These are phyloP conservation scores for Ampelocalamus luodianensis DNA, from an alignment of 176 grass and related monocot genomes.

Conservation along the genomic window DNA sequence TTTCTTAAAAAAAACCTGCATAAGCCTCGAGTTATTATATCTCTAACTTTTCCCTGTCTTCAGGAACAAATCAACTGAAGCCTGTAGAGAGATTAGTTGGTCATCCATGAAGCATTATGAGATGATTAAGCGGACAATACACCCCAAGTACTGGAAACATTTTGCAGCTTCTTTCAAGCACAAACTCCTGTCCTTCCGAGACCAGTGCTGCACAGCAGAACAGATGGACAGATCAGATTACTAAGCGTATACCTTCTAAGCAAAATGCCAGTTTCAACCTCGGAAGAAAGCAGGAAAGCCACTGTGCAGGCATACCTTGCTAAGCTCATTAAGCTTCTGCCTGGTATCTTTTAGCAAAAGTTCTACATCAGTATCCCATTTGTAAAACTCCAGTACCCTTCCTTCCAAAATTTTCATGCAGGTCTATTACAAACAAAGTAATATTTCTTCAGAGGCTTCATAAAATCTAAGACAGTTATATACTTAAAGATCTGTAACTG, in stretches of 20 bases:
- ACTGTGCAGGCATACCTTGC: constrained; percentile 56
- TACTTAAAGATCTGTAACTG: not conserved
- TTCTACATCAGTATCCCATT: constrained; percentile 80
- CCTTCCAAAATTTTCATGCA: constrained; percentile 70
- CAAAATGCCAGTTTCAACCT: not conserved
- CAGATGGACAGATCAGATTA: constrained; percentile 27
- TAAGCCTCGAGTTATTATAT: constrained; percentile 25
- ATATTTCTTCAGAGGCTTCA: constrained; percentile 31
- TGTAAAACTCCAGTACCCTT: constrained; percentile 84
- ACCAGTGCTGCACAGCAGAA: constrained; percentile 71
- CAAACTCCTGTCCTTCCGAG: constrained; percentile 78
- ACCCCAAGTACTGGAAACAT: constrained; percentile 73
- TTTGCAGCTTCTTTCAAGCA: constrained; percentile 84
- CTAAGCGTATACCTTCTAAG: not conserved
- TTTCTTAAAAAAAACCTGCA: constrained; percentile 22
- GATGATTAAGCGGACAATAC: constrained; percentile 78
- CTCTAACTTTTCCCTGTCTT: constrained; percentile 25
- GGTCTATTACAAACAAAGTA: constrained; percentile 53
- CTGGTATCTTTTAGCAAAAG: constrained; percentile 67
- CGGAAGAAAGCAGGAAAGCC: constrained; percentile 22
- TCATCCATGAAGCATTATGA: constrained; percentile 33
- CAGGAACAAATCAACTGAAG: not conserved
- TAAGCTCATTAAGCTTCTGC: constrained; percentile 80
- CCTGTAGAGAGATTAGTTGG: not conserved
- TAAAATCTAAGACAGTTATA: constrained; percentile 21